Conservation (phyloP, 2,329 filamentous ascomycete species). For the Neoscytalidium dimidiatum region DNA sequence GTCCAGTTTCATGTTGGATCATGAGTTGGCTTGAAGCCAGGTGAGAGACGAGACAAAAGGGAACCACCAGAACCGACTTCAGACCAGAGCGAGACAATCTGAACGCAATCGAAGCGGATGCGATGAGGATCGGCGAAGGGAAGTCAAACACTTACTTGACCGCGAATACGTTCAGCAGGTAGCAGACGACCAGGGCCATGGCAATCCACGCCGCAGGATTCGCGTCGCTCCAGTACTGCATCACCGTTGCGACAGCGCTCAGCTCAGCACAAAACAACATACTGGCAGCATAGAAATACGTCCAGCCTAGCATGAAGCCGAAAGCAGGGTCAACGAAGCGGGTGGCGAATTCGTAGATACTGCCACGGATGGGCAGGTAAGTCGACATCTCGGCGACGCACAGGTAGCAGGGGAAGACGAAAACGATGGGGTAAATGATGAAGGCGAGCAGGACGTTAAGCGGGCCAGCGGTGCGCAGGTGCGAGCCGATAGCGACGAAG, state of each 20-base stretch:
- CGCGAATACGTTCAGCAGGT: conserved; percentile 14
- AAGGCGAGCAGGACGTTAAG: conserved; percentile 22
- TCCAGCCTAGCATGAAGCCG: conserved; percentile 17
- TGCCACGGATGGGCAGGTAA: conserved; percentile 57
- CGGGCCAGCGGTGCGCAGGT: conserved; percentile 27
- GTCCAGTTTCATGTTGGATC: conserved; percentile 39
- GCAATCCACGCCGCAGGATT: conserved; percentile 18
- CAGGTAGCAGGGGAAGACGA: conserved; percentile 19
- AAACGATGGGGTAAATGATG: conserved; percentile 29
- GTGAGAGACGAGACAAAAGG: too few relatives aligned
- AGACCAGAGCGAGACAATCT: too few relatives aligned
- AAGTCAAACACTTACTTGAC: conserved; percentile 17
- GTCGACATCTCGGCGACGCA: conserved; percentile 30
- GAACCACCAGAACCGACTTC: too few relatives aligned
- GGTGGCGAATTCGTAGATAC: conserved; percentile 83
- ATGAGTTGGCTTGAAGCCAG: too few relatives aligned
- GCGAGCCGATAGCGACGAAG: conserved; percentile 14
- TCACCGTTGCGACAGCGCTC: conserved; percentile 38
- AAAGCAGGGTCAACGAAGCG: conserved; percentile 41
- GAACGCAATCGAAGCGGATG: too few relatives aligned
- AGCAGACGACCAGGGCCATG: conserved; percentile 13
- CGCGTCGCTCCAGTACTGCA: conserved; percentile 43
- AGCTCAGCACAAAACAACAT: conserved; percentile 40
- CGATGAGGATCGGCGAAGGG: too few relatives aligned
- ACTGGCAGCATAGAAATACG: conserved; percentile 10